phyloP scores from a whole-genome alignment of 2,329 filamentous ascomycete genomes.

The Pestalotiopsis sp. region DNA sequence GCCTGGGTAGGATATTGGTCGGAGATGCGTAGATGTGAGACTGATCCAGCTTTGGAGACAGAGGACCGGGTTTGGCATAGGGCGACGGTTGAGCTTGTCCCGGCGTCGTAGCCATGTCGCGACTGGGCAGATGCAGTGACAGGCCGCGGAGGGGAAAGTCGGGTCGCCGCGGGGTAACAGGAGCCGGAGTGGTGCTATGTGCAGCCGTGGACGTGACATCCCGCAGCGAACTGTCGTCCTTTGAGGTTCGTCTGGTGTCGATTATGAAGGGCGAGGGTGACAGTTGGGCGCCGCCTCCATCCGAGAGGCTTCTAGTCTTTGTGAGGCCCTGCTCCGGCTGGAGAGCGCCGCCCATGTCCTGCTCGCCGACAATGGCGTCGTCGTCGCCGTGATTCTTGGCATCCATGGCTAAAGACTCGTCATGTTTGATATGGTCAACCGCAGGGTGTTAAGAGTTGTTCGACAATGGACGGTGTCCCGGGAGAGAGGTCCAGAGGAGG shows the following conservation, averaged over 20 bases:
- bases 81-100: slow-evolving; percentile 32
- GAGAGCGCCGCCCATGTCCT: neutral
- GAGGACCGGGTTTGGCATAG: slow-evolving; percentile 63
- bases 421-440: slow-evolving; percentile 15
- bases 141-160: slow-evolving; percentile 66
- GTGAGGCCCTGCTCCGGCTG: slow-evolving; percentile 28
- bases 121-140: slow-evolving; percentile 69
- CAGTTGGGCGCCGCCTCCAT: slow-evolving; percentile 60
- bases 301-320: slow-evolving; percentile 67
- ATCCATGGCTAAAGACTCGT: slow-evolving; percentile 31
- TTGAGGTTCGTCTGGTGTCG: slow-evolving; percentile 58
- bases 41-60: slow-evolving; percentile 85
- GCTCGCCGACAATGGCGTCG: slow-evolving; percentile 1
- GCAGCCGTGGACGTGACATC: slow-evolving; percentile 35
- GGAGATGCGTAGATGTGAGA: slow-evolving; percentile 86
- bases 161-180: slow-evolving; percentile 74
- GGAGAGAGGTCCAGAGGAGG: neutral
- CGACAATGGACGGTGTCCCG: neutral
- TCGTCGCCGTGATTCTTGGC: slow-evolving; percentile 9
- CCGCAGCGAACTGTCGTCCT: slow-evolving; percentile 66
- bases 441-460: neutral
- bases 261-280: slow-evolving; percentile 62
- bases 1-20: slow-evolving; percentile 82
- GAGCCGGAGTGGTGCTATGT: slow-evolving; percentile 38
- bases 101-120: slow-evolving; percentile 39